These are phyloP conservation scores for Ailanthus altissimus DNA, from an alignment of 345 rosid genomes.

Conservation along the genomic window DNA sequence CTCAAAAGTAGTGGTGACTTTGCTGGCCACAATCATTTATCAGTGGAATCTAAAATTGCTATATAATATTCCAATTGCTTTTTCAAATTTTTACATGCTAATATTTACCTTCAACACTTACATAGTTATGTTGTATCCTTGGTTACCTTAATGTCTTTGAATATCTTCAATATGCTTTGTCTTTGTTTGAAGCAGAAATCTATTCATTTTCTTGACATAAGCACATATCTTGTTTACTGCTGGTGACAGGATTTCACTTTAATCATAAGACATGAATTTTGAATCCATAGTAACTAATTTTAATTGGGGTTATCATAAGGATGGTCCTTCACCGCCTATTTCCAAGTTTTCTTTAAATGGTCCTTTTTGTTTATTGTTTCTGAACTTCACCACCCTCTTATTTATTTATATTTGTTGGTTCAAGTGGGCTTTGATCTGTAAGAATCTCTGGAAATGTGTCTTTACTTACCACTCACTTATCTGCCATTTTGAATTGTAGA, in stretches of 20 bases:
- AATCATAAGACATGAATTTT: not conserved
- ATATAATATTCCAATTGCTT: not conserved
- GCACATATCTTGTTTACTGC: not conserved
- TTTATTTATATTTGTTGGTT: not conserved
- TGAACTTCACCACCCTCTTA: not conserved
- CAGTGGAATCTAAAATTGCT: not conserved
- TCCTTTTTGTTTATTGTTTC: not conserved
- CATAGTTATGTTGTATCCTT: not conserved
- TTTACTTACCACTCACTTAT: not conserved
- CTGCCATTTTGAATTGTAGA: conserved; percentile 23
- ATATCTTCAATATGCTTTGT: not conserved
- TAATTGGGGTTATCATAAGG: not conserved
- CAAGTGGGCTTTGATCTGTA: not conserved
- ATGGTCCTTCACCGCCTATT: not conserved
- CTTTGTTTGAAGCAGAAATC: not conserved
- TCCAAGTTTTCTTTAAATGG: not conserved
- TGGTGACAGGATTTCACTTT: not conserved
- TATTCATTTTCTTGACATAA: not conserved
- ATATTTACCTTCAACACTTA: not conserved
- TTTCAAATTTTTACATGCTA: not conserved
- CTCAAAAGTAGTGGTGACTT: not conserved
- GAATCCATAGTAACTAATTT: not conserved
- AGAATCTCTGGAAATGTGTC: not conserved
- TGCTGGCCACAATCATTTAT: not conserved
- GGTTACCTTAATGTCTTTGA: no score